These are phyloP conservation scores for Ananas comosus DNA, from an alignment of 176 grass and related monocot genomes.

Conservation along the genomic window DNA sequence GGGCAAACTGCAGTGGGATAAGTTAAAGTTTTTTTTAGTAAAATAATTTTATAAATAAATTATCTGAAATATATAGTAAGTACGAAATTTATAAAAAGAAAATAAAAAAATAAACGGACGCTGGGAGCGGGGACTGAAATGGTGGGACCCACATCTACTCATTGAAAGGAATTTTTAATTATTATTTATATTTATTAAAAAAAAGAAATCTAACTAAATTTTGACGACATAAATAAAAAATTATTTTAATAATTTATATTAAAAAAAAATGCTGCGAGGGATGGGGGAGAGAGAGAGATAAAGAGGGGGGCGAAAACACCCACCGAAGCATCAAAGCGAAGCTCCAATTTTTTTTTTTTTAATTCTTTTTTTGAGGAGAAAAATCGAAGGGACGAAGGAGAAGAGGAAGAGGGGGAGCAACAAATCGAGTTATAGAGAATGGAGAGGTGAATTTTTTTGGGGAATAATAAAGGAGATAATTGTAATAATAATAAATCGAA, in stretches of 20 bases:
- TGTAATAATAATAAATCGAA: neutral
- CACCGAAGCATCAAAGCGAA: slow-evolving; percentile 17
- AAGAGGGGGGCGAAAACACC: neutral
- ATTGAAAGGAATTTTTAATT: slow-evolving; percentile 13
- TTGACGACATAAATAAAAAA: slow-evolving; percentile 4
- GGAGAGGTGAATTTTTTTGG: too few species aligned
- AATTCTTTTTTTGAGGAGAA: neutral
- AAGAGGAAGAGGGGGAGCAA: neutral
- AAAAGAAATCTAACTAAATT: slow-evolving; percentile 23
- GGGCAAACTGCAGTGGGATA: too few species aligned
- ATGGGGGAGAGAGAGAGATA: neutral
- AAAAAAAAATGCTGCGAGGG: slow-evolving; percentile 5
- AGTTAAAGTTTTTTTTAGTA: too few species aligned
- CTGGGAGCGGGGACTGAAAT: slow-evolving; percentile 5
- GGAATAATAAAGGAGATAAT: neutral
- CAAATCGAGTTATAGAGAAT: too few species aligned
- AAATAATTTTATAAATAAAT: too few species aligned
- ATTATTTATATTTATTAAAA: neutral
- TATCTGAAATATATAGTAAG: too few species aligned
- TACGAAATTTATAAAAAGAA: neutral
- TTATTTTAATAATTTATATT: slow-evolving; percentile 17
- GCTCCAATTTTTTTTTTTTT: neutral
- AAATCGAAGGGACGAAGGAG: slow-evolving; percentile 1
- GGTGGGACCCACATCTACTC: slow-evolving; percentile 25
- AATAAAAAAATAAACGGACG: slow-evolving; percentile 2